Conservation (phyloP, 768 basidiomycete species). For the Tulasnella sp. region DNA sequence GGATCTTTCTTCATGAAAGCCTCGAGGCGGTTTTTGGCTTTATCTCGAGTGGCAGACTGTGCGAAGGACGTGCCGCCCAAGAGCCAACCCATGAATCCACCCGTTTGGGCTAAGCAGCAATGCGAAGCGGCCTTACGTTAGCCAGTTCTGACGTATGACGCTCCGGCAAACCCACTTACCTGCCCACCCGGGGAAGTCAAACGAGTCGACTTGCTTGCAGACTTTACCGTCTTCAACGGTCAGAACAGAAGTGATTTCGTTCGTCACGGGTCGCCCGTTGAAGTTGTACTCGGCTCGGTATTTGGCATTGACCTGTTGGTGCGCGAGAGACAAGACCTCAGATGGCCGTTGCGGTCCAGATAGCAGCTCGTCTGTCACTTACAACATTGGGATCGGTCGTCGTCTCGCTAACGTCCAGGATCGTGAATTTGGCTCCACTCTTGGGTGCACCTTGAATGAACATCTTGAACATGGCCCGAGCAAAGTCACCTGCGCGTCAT, state of each 20-base stretch:
- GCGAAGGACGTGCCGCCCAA: not conserved
- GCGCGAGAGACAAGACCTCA: not conserved
- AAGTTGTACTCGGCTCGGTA: conserved; percentile 5
- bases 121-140: not conserved
- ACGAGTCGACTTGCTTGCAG: conserved; percentile 9
- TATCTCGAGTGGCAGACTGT: not conserved
- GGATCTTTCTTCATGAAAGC: conserved; percentile 7
- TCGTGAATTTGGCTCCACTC: conserved; percentile 14
- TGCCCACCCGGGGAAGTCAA: conserved; percentile 15
- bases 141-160: not conserved
- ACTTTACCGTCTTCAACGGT: conserved; percentile 4
- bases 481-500: conserved; percentile 11
- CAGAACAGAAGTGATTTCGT: conserved; percentile 7
- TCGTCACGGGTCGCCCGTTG: conserved; percentile 8
- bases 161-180: not conserved
- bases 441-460: conserved; percentile 20
- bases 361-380: not conserved
- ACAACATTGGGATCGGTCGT: not conserved
- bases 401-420: not conserved
- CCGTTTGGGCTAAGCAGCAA: not conserved
- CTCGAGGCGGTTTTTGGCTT: not conserved
- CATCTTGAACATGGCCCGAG: conserved; percentile 21
- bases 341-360: not conserved
- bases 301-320: not conserved
- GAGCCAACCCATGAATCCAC: not conserved